These are phyloP conservation scores for Amorphotheca resinae DNA, from an alignment of 495 filamentous ascomycete species.

Conservation along the genomic window DNA sequence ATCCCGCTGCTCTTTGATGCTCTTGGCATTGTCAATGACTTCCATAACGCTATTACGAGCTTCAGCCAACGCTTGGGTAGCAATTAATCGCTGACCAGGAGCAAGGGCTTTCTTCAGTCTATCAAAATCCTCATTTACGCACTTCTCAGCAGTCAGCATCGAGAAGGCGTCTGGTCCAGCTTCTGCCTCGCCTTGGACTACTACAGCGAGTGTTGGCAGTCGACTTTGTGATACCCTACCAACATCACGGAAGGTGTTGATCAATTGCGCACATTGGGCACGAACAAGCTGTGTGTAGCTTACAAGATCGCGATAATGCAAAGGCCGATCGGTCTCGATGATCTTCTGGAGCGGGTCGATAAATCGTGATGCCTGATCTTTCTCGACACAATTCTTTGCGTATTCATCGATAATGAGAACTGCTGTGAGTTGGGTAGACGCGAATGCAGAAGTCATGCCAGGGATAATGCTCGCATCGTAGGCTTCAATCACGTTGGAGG, in stretches of 20 bases:
- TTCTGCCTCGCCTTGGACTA: slow-evolving; percentile 83
- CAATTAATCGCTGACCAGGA: slow-evolving; percentile 71
- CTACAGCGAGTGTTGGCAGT: slow-evolving; percentile 68
- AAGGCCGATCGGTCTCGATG: slow-evolving; percentile 67
- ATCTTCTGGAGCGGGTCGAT: slow-evolving; percentile 50
- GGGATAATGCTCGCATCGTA: slow-evolving; percentile 47
- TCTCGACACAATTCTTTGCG: slow-evolving; percentile 42
- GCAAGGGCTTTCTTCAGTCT: slow-evolving; percentile 72
- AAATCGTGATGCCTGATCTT: slow-evolving; percentile 33
- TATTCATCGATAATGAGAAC: slow-evolving; percentile 85
- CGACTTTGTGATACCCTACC: slow-evolving; percentile 61
- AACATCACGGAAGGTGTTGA: slow-evolving; percentile 81
- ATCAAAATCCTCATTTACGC: slow-evolving; percentile 71
- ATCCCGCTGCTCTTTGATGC: slow-evolving; percentile 69
- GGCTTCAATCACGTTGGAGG: slow-evolving; percentile 30
- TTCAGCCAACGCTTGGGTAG: slow-evolving; percentile 59
- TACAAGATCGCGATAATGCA: slow-evolving; percentile 75
- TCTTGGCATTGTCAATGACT: slow-evolving; percentile 66
- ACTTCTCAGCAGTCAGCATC: slow-evolving; percentile 72
- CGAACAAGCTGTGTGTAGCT: slow-evolving; percentile 79
- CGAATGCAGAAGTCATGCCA: slow-evolving; percentile 55
- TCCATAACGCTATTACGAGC: slow-evolving; percentile 52
- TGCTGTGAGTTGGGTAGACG: slow-evolving; percentile 73
- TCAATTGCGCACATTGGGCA: slow-evolving; percentile 76
- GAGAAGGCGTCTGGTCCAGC: slow-evolving; percentile 89